Percentiles rank a stretch among this genome's conserved stretches.
Conservation (phyloP, 2,329 filamentous ascomycete genomes). For the Aspergillus aculeatus region DNA sequence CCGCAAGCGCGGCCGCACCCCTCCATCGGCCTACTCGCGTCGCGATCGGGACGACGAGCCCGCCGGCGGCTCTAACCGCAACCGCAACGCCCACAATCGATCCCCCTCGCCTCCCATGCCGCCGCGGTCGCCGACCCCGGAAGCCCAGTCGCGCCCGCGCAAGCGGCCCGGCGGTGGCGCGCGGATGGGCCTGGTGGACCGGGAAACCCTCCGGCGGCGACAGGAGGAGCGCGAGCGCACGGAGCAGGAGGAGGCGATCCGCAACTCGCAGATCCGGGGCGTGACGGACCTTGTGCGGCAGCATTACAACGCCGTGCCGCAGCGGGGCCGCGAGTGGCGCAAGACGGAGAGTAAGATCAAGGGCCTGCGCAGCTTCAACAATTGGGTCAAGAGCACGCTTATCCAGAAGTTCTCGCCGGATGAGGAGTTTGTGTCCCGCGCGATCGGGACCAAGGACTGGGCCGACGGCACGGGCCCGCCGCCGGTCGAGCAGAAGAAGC, state of each 20-base stretch:
- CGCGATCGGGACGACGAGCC: conserved; percentile 32
- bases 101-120: conserved; percentile 44
- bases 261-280: conserved; percentile 49
- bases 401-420: conserved; percentile 94
- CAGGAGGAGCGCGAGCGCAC: conserved; percentile 47
- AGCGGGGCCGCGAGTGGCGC: conserved; percentile 91
- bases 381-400: conserved; percentile 97
- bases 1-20: conserved; percentile 36
- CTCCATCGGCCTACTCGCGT: conserved; percentile 42
- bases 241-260: conserved; percentile 38
- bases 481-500: conserved; percentile 49
- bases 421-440: conserved; percentile 65
- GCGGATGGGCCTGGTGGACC: conserved; percentile 39
- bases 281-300: conserved; percentile 84
- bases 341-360: conserved; percentile 94
- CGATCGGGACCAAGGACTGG: conserved; percentile 46
- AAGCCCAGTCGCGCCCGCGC: conserved; percentile 40
- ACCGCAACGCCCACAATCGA: conserved; percentile 28
- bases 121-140: conserved; percentile 43
- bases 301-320: conserved; percentile 94
- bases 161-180: conserved; percentile 50
- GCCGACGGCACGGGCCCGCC: conserved; percentile 38
- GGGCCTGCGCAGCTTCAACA: conserved; percentile 91
- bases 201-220: conserved; percentile 41
- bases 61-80: conserved; percentile 14